phyloP scores from a whole-genome alignment of 2,329 filamentous ascomycete genomes.

The Diaporthe ilicicola region DNA sequence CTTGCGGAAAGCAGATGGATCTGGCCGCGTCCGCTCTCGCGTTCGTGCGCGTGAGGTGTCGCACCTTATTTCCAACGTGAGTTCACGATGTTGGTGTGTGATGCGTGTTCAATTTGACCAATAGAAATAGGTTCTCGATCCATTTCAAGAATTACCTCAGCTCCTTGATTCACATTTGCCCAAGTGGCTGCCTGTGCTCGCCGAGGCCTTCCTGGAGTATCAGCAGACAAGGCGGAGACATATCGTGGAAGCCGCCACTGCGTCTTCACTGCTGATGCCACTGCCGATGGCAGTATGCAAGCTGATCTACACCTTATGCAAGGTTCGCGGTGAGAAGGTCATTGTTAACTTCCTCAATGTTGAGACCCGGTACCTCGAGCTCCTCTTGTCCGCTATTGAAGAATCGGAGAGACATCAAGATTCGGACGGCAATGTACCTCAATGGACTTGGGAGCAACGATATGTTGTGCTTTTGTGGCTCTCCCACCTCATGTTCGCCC shows the following conservation, averaged over 20 bases:
- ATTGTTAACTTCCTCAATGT: constrained; percentile 91
- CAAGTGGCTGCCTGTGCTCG: constrained; percentile 76
- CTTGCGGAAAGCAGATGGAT: constrained; percentile 59
- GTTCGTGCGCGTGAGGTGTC: constrained; percentile 60
- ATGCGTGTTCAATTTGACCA: constrained; percentile 33
- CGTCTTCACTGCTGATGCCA: constrained; percentile 56
- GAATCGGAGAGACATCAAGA: constrained; percentile 51
- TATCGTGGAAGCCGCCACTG: constrained; percentile 44
- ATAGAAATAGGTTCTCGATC: constrained; percentile 67
- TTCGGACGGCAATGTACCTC: constrained; percentile 30
- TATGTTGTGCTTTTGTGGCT: constrained; percentile 91
- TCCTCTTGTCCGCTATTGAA: constrained; percentile 80
- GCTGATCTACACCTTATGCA: constrained; percentile 90
- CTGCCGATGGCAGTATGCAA: constrained; percentile 77
- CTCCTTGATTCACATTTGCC: constrained; percentile 86
- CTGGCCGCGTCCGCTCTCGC: constrained; percentile 55
- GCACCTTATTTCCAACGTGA: constrained; percentile 57
- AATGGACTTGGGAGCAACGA: constrained; percentile 84
- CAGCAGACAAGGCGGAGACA: constrained; percentile 55
- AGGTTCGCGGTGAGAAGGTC: constrained; percentile 92
- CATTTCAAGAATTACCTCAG: constrained; percentile 95
- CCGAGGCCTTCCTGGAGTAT: constrained; percentile 78
- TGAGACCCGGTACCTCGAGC: constrained; percentile 85
- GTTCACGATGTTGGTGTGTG: not conserved
- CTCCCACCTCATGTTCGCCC: constrained; percentile 81